Evolutionary conservation across 805 yeast genomes (phyloP).

Genomic region (Saccharomyces paradoxus): DNA sequence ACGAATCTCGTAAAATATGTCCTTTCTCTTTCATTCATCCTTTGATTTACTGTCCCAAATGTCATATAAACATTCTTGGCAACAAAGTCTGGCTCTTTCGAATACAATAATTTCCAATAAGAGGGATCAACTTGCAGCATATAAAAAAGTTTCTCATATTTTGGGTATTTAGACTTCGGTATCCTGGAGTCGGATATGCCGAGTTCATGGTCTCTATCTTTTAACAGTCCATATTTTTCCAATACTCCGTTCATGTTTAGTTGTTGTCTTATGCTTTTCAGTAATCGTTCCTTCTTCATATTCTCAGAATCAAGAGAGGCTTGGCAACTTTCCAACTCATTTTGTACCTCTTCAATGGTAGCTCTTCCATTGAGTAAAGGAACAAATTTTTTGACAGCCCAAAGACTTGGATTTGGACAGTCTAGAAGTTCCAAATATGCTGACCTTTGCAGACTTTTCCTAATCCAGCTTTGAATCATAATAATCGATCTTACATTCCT

Average conservation of each 20-base stretch:
- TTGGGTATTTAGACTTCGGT: constrained; percentile 15
- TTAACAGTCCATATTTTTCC: constrained; percentile 57
- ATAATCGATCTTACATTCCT: constrained; percentile 52
- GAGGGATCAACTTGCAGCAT: constrained; percentile 75
- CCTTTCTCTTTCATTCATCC: constrained; percentile 52
- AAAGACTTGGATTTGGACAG: constrained; percentile 67
- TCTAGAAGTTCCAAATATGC: constrained; percentile 69
- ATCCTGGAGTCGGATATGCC: background rate
- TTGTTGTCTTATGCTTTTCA: constrained; percentile 64
- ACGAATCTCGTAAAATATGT: constrained; percentile 54
- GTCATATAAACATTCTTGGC: constrained; percentile 23
- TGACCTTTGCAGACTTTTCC: constrained; percentile 56
- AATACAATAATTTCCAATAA: constrained; percentile 55
- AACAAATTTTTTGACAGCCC: constrained; percentile 70
- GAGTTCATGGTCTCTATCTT: background rate
- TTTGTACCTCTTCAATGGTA: constrained; percentile 66
- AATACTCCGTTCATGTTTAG: constrained; percentile 72
- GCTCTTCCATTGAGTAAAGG: constrained; percentile 65
- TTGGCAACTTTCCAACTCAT: constrained; percentile 55
- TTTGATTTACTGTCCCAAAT: constrained; percentile 25
- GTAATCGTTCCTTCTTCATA: constrained; percentile 61
- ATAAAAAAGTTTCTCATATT: constrained; percentile 70
- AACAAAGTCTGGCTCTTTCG: constrained; percentile 27
- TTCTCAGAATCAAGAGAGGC: constrained; percentile 64
- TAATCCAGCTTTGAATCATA: constrained; percentile 64